A percentile compares a stretch with the other conserved stretches of the same genome.
phyloP scores from a whole-genome alignment of 1,284 basidiomycete species.

The Mycena citricolor region DNA sequence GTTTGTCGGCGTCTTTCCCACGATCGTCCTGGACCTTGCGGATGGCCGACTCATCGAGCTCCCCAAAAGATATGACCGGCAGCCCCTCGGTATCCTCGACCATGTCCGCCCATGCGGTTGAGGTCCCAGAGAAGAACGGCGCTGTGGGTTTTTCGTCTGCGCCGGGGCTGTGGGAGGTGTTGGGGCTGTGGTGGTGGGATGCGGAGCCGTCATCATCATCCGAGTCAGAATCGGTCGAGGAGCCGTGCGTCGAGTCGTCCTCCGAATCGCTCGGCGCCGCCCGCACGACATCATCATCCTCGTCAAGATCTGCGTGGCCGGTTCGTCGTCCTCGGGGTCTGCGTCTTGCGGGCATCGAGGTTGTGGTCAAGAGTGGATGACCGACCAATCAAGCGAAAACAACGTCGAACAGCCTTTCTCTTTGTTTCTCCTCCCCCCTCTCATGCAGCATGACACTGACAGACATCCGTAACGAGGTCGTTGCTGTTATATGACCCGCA shows the following conservation, averaged over 20 bases:
- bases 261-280: conserved; percentile 66
- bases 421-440: too few species aligned
- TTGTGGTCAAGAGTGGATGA: conserved; percentile 31
- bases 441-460: too few species aligned
- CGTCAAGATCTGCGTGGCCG: too few species aligned
- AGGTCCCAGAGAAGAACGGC: conserved; percentile 50
- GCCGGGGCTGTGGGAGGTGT: conserved; percentile 60
- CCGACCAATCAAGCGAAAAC: conserved; percentile 27
- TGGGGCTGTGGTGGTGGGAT: conserved; percentile 54
- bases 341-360: conserved; percentile 38
- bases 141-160: conserved; percentile 31
- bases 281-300: conserved; percentile 73
- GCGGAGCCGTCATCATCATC: conserved; percentile 67
- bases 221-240: conserved; percentile 56
- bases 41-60: conserved; percentile 50
- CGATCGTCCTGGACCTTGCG: conserved; percentile 25
- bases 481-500: too few species aligned
- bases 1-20: too few species aligned
- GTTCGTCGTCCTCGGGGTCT: conserved; percentile 52
- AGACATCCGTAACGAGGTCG: too few species aligned
- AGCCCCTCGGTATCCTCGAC: conserved; percentile 75
- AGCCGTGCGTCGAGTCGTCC: conserved; percentile 52
- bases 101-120: conserved; percentile 77
- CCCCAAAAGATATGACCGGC: conserved; percentile 77
- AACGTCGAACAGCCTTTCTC: conserved; percentile 48